Evolutionary conservation across 768 basidiomycete species (phyloP), one percentile per base, ranked within the genome.

Genomic region (Lentinula edodes): DNA sequence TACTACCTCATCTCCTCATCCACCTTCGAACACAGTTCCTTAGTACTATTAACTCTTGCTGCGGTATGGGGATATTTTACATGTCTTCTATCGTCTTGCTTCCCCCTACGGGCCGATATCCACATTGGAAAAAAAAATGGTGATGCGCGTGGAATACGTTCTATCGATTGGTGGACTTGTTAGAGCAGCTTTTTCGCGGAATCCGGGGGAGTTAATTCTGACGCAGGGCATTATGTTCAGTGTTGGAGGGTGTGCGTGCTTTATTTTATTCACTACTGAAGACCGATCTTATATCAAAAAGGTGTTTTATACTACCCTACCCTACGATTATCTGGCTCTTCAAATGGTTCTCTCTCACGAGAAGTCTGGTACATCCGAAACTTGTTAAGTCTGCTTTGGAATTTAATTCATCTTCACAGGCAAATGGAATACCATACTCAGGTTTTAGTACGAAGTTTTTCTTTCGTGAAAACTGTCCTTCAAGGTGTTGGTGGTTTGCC

Each of bases 21-120:
- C 42, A 63, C 66, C 8, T 32, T 43, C n/a, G 66, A 63, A 18
- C 36, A 67, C 1, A 60, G 63, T 18, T 66, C 66, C 10, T 48
- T 45, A 32, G 48, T 32, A 6, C 38, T 69, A 4, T 63, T 72
- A 15, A 67, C 72, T 1, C 64, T 73, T 3, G 66, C 69, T 42
- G 72, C 71, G 64, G 67, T 2, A 68, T 70, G 15, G 72, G 72
- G 8, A 66, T 73, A 32, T 69, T 72, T 41, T 73, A 71, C 53
- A 51, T 61, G 5, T 42, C 56, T 61, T 66, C 69, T 23, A 64
- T 68, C 16, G 35, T 72, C 38, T 60, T 70, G 0, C 62, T 69
- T 48, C 68, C 71, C 7, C n/a, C 69, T 6, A 62, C 65, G 28
- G 53, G 62, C 34, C 66, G n/a, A n/a, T 71, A 68, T 56, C 71